Conservation (phyloP, 345 rosid genomes). For the Corchorus olitorius region DNA sequence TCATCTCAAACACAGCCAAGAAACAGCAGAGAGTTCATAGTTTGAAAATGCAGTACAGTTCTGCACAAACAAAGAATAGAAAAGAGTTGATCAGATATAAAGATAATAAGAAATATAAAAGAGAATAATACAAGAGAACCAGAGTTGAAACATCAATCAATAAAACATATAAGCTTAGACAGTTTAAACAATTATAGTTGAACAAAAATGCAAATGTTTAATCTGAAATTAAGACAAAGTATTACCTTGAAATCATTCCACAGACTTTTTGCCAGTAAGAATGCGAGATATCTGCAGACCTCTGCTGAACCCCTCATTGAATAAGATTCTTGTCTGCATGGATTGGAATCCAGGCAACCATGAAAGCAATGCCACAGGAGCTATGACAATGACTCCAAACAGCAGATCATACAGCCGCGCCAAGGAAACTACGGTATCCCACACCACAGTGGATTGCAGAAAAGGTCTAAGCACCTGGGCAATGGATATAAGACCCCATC, state of each 20-base stretch:
- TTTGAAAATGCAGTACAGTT: too few relatives aligned
- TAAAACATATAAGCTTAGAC: not conserved
- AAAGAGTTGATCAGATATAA: not conserved
- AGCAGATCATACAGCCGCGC: slow-evolving; percentile 82
- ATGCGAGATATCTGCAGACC: slow-evolving; percentile 86
- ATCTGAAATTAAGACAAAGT: not conserved
- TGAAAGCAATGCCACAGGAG: slow-evolving; percentile 74
- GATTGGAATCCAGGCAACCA: slow-evolving; percentile 93
- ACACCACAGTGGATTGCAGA: slow-evolving; percentile 50
- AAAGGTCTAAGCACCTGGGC: slow-evolving; percentile 59
- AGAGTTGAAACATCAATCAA: not conserved
- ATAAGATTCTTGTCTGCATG: slow-evolving; percentile 89
- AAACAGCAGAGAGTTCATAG: too few relatives aligned
- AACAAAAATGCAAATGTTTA: slow-evolving; percentile 7
- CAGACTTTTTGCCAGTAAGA: slow-evolving; percentile 70
- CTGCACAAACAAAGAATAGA: not conserved
- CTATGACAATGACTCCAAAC: slow-evolving; percentile 74
- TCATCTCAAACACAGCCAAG: too few relatives aligned
- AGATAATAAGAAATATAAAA: not conserved
- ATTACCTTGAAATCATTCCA: slow-evolving; percentile 30
- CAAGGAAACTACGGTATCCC: slow-evolving; percentile 80
- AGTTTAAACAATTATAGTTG: not conserved
- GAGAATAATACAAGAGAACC: not conserved
- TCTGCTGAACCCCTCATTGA: slow-evolving; percentile 89
- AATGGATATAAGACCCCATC: slow-evolving; percentile 83